Evolutionary conservation across 2,329 filamentous ascomycete species (phyloP), one percentile per base, ranked within the genome.

Genomic region (Aspergillus sp.): DNA sequence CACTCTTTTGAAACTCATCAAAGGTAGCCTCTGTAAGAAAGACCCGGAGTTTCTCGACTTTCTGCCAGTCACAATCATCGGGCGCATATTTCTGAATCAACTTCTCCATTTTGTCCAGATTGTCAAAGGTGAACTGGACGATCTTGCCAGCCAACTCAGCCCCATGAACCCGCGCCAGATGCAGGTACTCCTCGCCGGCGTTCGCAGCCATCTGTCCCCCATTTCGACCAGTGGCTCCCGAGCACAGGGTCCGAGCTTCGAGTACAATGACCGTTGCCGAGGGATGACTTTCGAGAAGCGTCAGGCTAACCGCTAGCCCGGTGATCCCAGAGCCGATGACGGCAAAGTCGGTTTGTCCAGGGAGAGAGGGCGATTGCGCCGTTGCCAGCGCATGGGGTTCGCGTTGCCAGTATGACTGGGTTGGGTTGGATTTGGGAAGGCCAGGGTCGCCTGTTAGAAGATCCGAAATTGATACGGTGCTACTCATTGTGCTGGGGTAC

Each of bases 311-410:
- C 2, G 68, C 64, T 1, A 69, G 62, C 2, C 68, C 67, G 0
- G 69, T 67, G 45, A 73, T 70, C 1, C 70, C 70, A 4, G 70
- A 72, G 20, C 70, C 70, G 41, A 73, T 68, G 26, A 73, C 61
- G 7, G 60, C 65, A 40, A 66, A 53, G 46, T 71, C 64, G 10
- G 60, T 58, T 16, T 59, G 54, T 9, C 54, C 42, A 14, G 65
- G 65, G 9, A 72, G 56, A 8, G 42, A 35, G 14, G 58, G n/a
- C 4, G 69, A 71, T 50, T 64, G 64, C 0, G 56, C 52, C 19
- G 66, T 55, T 9, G 69, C 65, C 16, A 72, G 61, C 9, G 60
- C 45, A 54, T 71, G 69, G 4, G 63, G 61, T 14, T 61, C 55
- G n/a, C 62, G 58, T 55, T 72, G 69, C 70, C 70, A 73, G 48